Evolutionary conservation across 306 rosid species (phyloP), one percentile per base, ranked within the genome.

Genomic region (Cicer cuneatum): DNA sequence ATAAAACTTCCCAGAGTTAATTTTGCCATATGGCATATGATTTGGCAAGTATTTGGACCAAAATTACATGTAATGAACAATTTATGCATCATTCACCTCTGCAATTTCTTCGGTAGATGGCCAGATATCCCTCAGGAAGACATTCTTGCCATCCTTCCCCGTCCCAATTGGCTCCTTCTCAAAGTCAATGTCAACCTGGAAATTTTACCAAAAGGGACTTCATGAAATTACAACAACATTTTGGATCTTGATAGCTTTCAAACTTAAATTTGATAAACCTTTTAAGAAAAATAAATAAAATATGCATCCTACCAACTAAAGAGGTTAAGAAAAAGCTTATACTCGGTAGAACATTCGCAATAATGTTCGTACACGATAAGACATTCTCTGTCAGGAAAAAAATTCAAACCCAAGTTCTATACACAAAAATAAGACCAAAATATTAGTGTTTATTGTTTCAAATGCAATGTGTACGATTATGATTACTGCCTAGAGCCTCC

Each of bases 121-220:
- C 98, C 98, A 93, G 77, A 93, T 89, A 66, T 93, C 97, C 74
- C 85, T 84, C 72, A 93, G 92, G 80, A 80, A 91, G 33, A 93
- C 82, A 19, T 81, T 82, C 83, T 88, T 87, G 33, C 98, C 97
- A 70, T 91, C 92, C 87, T 89, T 93, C 65, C 97, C 94, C 42
- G 79, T 88, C 51, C 97, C 97, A 72, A 93, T 84, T 73, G 98
- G 96, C 79, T 93, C 98, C 87, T 85, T 91, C 37, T 89, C 90
- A 24, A 93, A 93, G 83, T 93, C 98, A 72, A 93, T 91, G 80
- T 91, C 93, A 72, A 89, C 97, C 98, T 93, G 90, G 74, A 79
- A 78, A 69, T 63, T 56, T 21, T 11, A 67, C 46, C 71, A 39
- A 60, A 73, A 53, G 47, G 14, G 3, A 75, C 37, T 37, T 53